Base-by-base conservation (phyloP, 2,329 filamentous ascomycete species). In the Fusarium kyushuense region DNA sequence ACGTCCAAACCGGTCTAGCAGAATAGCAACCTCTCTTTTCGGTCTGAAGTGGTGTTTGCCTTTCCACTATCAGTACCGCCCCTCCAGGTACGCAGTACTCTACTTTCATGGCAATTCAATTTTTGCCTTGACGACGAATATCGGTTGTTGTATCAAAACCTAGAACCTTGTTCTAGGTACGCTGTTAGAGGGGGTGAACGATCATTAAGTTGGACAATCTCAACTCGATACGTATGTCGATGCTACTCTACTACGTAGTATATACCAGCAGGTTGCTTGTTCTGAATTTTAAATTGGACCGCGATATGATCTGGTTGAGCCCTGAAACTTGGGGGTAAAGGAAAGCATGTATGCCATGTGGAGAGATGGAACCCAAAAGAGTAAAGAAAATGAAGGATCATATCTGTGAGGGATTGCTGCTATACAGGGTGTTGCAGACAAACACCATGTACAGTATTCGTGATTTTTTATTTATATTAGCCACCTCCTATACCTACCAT, bases 251-350 rank as follows among this genome's bases (percentile, higher is more conserved):
- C 41, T 25, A 49, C 32, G 40, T 42, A 42, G 23, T 42, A 17
- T 25, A 42, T 25, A 42, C 40, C 40, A 27, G 21, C 23, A 25
- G 40, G 23, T 29, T 45, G n/a, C 32, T 27, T 42, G 36, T 38
- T 54, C n/a, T 54, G 43, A 43, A 54, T 33, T 29, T 55, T 54
- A 66, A 42, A 57, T 51, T 56, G 57, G 38, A 47, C 38, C 40
- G 25, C 35, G 41, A 52, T 47, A 33, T 54, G 48, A 66, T 65
- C 49, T 56, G 54, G 30, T 42, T 54, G 30, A 49, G 46, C 55
- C 49, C 62, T 65, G 63, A 65, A 66, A 65, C 62, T 65, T 65
- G 47, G 62, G 36, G 48, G 61, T 54, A 48, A 46, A 65, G 55
- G 49, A 49, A 61, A 61, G 55, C 40, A 65, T 45, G 54, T 65